Percentiles rank a stretch among this genome's conserved stretches.
These are phyloP conservation scores for Ashbya aceris DNA, from an alignment of 1,139 yeast species.

Conservation along the genomic window DNA sequence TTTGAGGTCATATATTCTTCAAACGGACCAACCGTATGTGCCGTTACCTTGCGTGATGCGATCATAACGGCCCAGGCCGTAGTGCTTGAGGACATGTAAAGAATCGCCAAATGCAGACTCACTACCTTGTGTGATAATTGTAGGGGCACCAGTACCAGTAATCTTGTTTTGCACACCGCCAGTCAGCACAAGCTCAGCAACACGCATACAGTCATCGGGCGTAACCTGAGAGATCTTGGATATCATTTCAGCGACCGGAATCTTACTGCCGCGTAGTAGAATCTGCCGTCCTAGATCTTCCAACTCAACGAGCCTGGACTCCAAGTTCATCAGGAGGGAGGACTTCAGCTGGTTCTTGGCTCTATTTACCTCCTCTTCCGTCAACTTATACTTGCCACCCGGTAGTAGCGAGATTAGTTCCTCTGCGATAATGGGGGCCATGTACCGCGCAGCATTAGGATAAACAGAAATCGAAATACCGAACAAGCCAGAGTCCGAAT, in stretches of 20 bases:
- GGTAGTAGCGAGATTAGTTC: conserved; percentile 62
- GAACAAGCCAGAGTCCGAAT: conserved; percentile 82
- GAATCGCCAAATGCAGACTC: conserved; percentile 82
- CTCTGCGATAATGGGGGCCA: conserved; percentile 71
- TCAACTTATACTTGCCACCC: conserved; percentile 44
- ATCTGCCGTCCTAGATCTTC: conserved; percentile 96
- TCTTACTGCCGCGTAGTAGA: conserved; percentile 68
- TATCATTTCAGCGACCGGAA: conserved; percentile 82
- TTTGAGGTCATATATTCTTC: no score
- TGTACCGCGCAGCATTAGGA: conserved; percentile 77
- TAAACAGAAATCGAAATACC: conserved; percentile 81
- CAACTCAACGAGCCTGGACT: conserved; percentile 79
- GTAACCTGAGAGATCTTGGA: conserved; percentile 60
- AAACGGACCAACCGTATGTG: no score
- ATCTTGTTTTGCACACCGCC: conserved; percentile 48
- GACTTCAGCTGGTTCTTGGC: conserved; percentile 89
- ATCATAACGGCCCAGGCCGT: conserved; percentile 54
- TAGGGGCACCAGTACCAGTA: conserved; percentile 54
- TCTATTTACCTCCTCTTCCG: conserved; percentile 65
- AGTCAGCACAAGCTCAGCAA: conserved; percentile 69
- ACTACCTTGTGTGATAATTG: conserved; percentile 83
- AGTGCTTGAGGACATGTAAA: conserved; percentile 50
- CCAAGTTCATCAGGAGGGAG: conserved; percentile 87
- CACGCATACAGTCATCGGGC: conserved; percentile 56
- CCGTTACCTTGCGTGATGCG: conserved; percentile 1